Evolutionary conservation across 352 stramenopile species (phyloP).

Genomic region (Globisporangium viniferum): DNA sequence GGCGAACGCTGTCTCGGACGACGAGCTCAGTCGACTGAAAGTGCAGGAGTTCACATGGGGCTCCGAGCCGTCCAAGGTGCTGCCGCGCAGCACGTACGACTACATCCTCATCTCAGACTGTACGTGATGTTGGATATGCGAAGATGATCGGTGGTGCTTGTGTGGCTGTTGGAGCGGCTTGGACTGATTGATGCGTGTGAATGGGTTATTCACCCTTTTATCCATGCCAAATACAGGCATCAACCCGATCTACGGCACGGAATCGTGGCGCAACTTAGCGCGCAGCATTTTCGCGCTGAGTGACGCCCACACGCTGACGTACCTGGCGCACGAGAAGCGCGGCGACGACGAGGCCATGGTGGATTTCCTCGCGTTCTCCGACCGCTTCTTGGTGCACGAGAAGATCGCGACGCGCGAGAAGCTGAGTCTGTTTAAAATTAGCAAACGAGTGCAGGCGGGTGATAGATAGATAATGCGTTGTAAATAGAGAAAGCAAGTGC

Average conservation of each 20-base stretch:
- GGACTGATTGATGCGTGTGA: not conserved
- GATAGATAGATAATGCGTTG: not conserved
- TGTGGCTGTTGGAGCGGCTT: not conserved
- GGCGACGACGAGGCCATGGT: slow-evolving; percentile 70
- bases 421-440: slow-evolving; percentile 59
- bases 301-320: slow-evolving; percentile 48
- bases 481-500: not conserved
- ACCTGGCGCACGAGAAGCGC: slow-evolving; percentile 65
- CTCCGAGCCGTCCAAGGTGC: slow-evolving; percentile 19
- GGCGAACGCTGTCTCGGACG: slow-evolving; percentile 38
- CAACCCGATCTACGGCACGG: slow-evolving; percentile 80
- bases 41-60: slow-evolving; percentile 70
- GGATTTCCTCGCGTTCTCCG: slow-evolving; percentile 60
- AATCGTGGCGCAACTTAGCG: slow-evolving; percentile 77
- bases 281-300: slow-evolving; percentile 65
- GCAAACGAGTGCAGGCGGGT: not conserved
- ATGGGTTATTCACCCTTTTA: not conserved
- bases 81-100: slow-evolving; percentile 32
- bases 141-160: not conserved
- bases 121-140: slow-evolving; percentile 15
- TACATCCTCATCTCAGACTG: slow-evolving; percentile 83
- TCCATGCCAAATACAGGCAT: slow-evolving; percentile 33
- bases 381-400: slow-evolving; percentile 33
- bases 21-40: slow-evolving; percentile 34
- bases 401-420: slow-evolving; percentile 36